Evolutionary conservation across 2,329 filamentous ascomycete species (phyloP).

Genomic region (Fusarium proliferatum): DNA sequence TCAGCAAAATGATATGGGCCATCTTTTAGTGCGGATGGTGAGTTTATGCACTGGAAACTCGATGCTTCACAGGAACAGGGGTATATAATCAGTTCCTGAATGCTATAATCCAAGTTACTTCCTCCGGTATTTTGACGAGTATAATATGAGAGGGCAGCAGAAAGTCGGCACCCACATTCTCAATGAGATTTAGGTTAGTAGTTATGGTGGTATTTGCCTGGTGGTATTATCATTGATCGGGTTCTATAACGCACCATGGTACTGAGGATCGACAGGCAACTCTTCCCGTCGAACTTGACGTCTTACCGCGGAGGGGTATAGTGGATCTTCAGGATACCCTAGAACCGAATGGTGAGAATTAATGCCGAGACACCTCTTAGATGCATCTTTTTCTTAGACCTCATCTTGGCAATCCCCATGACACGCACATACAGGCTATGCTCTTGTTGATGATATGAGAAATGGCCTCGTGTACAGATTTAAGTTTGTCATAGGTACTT

Average conservation of each 20-base stretch:
- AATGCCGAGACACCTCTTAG: conserved; percentile 3
- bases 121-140: background rate
- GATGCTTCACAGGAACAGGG: background rate
- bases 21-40: background rate
- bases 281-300: background rate
- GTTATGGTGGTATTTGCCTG: background rate
- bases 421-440: conserved; percentile 15
- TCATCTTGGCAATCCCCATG: conserved; percentile 12
- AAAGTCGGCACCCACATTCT: background rate
- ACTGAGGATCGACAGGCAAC: background rate
- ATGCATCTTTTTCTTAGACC: conserved; percentile 12
- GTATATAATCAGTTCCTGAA: background rate
- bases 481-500: background rate
- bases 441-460: background rate
- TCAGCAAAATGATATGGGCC: background rate
- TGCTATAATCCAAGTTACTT: background rate
- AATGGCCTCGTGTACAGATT: conserved; percentile 3
- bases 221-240: background rate
- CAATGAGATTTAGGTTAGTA: background rate
- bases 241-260: background rate
- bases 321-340: conserved; percentile 6
- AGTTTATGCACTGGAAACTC: background rate
- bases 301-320: background rate
- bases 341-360: background rate
- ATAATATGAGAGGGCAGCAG: background rate